Conservation (phyloP, 805 yeast genomes). For the Zygosaccharomyces rouxii region DNA sequence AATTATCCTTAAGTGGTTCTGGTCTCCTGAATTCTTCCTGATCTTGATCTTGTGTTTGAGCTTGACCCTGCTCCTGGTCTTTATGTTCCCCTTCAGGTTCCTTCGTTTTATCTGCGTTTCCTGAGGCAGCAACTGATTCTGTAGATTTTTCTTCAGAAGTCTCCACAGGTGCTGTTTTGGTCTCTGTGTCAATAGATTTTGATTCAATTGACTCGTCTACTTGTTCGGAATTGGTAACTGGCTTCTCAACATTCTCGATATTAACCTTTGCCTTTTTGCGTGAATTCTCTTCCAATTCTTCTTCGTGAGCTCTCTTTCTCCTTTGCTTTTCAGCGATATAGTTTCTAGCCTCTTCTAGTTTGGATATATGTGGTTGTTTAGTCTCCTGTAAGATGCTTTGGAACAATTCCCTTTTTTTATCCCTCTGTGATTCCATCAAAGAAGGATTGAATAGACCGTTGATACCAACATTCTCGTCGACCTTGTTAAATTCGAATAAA, state of each 20-base stretch:
- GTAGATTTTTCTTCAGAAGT: background rate
- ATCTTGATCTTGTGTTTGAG: too few species aligned
- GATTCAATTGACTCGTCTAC: background rate
- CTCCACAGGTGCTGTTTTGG: background rate
- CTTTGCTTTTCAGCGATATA: constrained; percentile 14
- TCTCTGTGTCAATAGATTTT: background rate
- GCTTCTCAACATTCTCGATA: background rate
- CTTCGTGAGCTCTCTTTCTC: constrained; percentile 18
- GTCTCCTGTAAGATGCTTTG: constrained; percentile 13
- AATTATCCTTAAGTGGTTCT: too few species aligned
- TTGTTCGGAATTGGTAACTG: background rate
- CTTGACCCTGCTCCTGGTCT: background rate
- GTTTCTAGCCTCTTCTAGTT: constrained; percentile 23
- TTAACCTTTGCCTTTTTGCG: constrained; percentile 12
- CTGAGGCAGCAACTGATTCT: background rate
- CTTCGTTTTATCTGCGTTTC: background rate
- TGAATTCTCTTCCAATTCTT: constrained; percentile 7
- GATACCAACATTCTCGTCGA: constrained; percentile 36
- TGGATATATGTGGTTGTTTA: constrained; percentile 18
- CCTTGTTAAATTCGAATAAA: constrained; percentile 37
- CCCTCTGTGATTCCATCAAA: constrained; percentile 17
- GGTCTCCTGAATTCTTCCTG: too few species aligned
- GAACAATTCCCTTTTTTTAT: constrained; percentile 8
- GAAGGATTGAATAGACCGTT: constrained; percentile 37
- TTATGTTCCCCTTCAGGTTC: background rate